Evolutionary conservation across 2,329 filamentous ascomycete species (phyloP).

Genomic region (Stemphylium vesicarium): DNA sequence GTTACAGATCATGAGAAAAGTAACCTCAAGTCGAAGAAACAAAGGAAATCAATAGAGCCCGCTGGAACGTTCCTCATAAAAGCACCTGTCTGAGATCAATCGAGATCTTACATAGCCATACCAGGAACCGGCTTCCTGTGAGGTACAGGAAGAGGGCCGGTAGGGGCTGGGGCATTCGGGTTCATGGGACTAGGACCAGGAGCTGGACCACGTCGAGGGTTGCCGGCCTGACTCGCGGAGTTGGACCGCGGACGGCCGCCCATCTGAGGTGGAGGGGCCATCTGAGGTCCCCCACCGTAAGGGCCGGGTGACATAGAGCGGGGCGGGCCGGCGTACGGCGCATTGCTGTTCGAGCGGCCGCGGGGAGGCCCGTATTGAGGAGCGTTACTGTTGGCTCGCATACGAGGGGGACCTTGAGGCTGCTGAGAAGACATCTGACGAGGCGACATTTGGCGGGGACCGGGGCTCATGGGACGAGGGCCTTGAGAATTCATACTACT

Average conservation of each 20-base stretch:
- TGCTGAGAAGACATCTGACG: conserved; percentile 34
- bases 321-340: conserved; percentile 42
- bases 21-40: conserved; percentile 3
- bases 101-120: conserved; percentile 47
- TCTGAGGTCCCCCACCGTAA: conserved; percentile 45
- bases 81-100: conserved; percentile 7
- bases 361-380: conserved; percentile 37
- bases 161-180: conserved; percentile 22
- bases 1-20: conserved; percentile 11
- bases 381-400: conserved; percentile 48
- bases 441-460: conserved; percentile 39
- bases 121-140: conserved; percentile 57
- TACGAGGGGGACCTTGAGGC: conserved; percentile 31
- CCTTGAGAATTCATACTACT: conserved; percentile 52
- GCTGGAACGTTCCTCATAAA: conserved; percentile 36
- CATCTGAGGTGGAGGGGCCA: conserved; percentile 40
- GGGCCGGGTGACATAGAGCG: conserved; percentile 51
- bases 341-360: conserved; percentile 48
- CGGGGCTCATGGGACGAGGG: conserved; percentile 52
- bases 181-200: conserved; percentile 49
- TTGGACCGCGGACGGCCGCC: conserved; percentile 46
- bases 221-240: conserved; percentile 42
- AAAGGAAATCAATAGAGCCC: conserved; percentile 20
- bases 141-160: conserved; percentile 37
- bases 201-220: conserved; percentile 37